phyloP scores from a whole-genome alignment of 108 stramenopile species.

The Epithemia pelagica region DNA sequence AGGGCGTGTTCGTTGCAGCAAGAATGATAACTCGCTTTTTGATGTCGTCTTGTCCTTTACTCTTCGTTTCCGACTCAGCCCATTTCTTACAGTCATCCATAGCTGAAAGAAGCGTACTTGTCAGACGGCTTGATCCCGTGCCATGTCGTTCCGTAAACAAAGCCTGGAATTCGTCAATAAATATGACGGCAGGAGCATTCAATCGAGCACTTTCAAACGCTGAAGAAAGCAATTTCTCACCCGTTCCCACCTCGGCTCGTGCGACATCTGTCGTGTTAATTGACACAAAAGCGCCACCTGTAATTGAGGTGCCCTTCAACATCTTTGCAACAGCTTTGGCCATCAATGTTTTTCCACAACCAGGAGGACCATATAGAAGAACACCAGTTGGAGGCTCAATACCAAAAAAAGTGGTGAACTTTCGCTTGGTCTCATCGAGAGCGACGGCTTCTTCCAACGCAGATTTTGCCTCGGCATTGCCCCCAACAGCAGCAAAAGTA shows the following conservation, averaged over 20 bases:
- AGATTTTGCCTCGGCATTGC: constrained; percentile 63
- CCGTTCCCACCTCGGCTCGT: constrained; percentile 61
- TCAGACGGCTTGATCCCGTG: constrained; percentile 48
- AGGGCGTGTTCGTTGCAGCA: constrained; percentile 78
- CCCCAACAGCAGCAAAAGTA: constrained; percentile 59
- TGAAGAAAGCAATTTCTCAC: constrained; percentile 68
- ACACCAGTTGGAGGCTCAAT: constrained; percentile 61
- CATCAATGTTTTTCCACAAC: constrained; percentile 78
- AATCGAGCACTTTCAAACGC: constrained; percentile 63
- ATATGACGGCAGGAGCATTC: constrained; percentile 73
- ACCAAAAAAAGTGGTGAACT: constrained; percentile 41
- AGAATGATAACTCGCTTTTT: constrained; percentile 51
- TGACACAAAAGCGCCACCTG: constrained; percentile 61
- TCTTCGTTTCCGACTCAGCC: constrained; percentile 28
- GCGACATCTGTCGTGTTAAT: constrained; percentile 71
- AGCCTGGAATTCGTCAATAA: constrained; percentile 83
- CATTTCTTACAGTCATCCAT: constrained; percentile 74
- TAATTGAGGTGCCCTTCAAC: constrained; percentile 11
- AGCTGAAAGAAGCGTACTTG: constrained; percentile 66
- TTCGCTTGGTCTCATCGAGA: constrained; percentile 44
- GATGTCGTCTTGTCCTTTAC: background rate
- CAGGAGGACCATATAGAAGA: constrained; percentile 75
- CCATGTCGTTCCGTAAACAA: constrained; percentile 62
- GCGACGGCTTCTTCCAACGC: constrained; percentile 72
- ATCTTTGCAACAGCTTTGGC: constrained; percentile 65